phyloP scores from a whole-genome alignment of 169 alveolate genomes.

The Eimeria maxima region DNA sequence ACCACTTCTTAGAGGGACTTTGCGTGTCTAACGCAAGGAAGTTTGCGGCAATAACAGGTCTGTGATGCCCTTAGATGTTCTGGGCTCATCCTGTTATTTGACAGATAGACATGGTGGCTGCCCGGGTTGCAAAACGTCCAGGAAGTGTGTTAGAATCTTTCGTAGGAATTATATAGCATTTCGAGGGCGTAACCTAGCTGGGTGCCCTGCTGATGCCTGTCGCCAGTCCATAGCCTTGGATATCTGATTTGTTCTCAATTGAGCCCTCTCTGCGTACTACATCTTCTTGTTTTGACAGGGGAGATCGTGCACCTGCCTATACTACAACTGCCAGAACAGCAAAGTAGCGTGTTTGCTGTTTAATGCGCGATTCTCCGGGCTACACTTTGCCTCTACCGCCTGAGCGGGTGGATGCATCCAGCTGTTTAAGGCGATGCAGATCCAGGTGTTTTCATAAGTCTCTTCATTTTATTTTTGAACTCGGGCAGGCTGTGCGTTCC shows the following conservation, averaged over 20 bases:
- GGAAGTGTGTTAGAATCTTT: not conserved
- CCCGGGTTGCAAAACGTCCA: not conserved
- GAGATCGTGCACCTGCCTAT: not conserved
- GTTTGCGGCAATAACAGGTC: conserved; percentile 97
- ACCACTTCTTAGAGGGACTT: conserved; percentile 94
- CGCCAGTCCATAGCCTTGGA: not conserved
- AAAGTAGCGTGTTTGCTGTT: not conserved
- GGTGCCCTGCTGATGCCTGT: not conserved
- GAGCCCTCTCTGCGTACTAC: not conserved
- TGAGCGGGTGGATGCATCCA: not conserved
- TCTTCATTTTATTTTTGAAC: not conserved
- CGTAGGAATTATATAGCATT: not conserved
- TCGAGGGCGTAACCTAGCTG: not conserved
- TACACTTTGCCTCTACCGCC: not conserved
- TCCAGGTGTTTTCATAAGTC: not conserved
- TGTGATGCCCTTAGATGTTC: conserved; percentile 85
- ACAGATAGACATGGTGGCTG: not conserved
- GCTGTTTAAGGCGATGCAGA: not conserved
- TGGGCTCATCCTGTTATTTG: not conserved
- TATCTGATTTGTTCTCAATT: not conserved
- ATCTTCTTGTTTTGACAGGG: not conserved
- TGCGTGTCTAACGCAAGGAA: conserved; percentile 93
- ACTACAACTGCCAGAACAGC: not conserved
- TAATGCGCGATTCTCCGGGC: not conserved
- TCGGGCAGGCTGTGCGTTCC: not conserved